Conservation (phyloP, 768 basidiomycete species). For the Podaxis rugospora region DNA sequence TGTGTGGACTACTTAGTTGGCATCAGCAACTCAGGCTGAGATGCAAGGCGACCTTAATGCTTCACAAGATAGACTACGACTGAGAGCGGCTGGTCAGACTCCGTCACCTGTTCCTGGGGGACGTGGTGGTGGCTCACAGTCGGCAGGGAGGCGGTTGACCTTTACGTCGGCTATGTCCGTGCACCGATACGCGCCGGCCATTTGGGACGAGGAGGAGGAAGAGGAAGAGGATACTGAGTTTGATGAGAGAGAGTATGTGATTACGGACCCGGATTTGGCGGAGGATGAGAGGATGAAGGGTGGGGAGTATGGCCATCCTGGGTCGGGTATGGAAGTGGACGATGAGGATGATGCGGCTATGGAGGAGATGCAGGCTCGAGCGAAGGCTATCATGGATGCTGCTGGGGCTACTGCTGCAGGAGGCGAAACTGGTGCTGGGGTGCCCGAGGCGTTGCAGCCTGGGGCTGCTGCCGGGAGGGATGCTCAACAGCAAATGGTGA, state of each 20-base stretch:
- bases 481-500: slow-evolving; percentile 26
- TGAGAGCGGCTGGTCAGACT: slow-evolving; percentile 39
- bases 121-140: slow-evolving; percentile 28
- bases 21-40: slow-evolving; percentile 71
- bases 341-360: slow-evolving; percentile 71
- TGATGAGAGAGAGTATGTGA: slow-evolving; percentile 66
- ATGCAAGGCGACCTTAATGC: slow-evolving; percentile 47
- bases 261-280: slow-evolving; percentile 61
- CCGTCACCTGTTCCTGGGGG: slow-evolving; percentile 42
- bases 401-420: neutral
- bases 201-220: slow-evolving; percentile 77
- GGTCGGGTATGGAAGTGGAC: slow-evolving; percentile 38
- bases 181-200: slow-evolving; percentile 75
- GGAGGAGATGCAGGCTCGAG: slow-evolving; percentile 20
- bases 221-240: slow-evolving; percentile 65
- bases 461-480: slow-evolving; percentile 22
- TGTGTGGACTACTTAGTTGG: slow-evolving; percentile 45
- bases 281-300: slow-evolving; percentile 27
- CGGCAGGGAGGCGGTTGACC: slow-evolving; percentile 48
- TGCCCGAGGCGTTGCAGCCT: slow-evolving; percentile 33
- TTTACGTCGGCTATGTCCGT: slow-evolving; percentile 69
- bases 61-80: slow-evolving; percentile 49
- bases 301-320: neutral
- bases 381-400: slow-evolving; percentile 3
- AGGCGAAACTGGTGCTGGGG: neutral